Base-by-base conservation (phyloP, 257 asterid genomes). In the Nemophila menziesii region DNA sequence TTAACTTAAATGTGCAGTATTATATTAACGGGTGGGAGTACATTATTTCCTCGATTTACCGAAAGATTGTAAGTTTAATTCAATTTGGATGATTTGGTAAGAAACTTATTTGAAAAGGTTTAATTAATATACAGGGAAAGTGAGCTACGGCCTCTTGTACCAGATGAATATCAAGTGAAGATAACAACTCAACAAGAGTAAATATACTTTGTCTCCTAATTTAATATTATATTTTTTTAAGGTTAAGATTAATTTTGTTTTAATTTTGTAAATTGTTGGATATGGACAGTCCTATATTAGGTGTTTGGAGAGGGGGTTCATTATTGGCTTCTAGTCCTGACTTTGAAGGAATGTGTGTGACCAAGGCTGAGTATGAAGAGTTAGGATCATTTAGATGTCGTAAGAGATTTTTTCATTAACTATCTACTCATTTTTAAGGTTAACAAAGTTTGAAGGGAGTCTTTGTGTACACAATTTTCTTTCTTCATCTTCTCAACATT, bases 271-370 rank as follows among this genome's bases (percentile, higher is more conserved):
- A n/a, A n/a, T n/a, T n/a, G n/a, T n/a, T n/a, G n/a, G n/a, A n/a
- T n/a, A n/a, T n/a, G n/a, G n/a, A 40, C 82, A 89, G 98, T 74
- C 96, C 96, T 39, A 74, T 89, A 22, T 57, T 81, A 58, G 94
- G 98, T 49, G 98, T 79, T 53, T 89, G 98, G 98, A 78, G 96
- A 12, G 98, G 98, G 20, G 98, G 98, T 3, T 89, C 98, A 8
- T 93, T 89, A 41, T 68, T 89, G 62, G 96, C 94, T 43, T 89
- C 98, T 39, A 84, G 94, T 64, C 94, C 98, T 29, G 96, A 84
- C 59, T 89, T 89, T 72, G 96, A 89, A 51, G 48, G 93, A 45
- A 89, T 78, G 96, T 89, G 93, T 41, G 81, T 89, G 39, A 84
- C 92, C 44, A 89, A 81, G 74, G 82, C 86, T 19, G 96, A 89